These are phyloP conservation scores for Hebeloma cylindrosporum DNA, from an alignment of 768 basidiomycete species.

Conservation along the genomic window DNA sequence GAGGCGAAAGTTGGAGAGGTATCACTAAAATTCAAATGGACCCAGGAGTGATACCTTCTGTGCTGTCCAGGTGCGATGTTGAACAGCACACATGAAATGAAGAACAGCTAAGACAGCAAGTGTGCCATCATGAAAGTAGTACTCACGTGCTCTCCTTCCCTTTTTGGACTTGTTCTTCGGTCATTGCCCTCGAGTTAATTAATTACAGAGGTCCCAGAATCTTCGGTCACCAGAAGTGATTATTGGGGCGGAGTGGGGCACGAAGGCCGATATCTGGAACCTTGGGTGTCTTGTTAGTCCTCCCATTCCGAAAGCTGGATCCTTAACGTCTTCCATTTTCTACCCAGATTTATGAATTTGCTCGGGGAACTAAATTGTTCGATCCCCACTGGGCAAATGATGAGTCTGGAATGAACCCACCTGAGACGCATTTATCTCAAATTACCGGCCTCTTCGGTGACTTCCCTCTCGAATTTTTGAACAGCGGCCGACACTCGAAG, in stretches of 20 bases:
- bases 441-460: conserved; percentile 4
- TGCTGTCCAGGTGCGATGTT: too few relatives aligned
- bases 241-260: conserved; percentile 52
- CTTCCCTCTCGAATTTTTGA: conserved; percentile 3
- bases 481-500: neutral
- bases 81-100: too few relatives aligned
- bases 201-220: conserved; percentile 72
- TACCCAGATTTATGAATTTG: conserved; percentile 17
- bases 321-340: neutral
- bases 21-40: too few relatives aligned
- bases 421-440: conserved; percentile 12
- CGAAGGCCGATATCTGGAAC: conserved; percentile 81
- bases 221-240: conserved; percentile 60
- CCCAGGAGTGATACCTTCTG: too few relatives aligned
- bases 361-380: conserved; percentile 71
- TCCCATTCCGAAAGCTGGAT: neutral
- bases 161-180: too few relatives aligned
- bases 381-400: conserved; percentile 52
- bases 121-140: too few relatives aligned
- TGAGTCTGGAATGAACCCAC: conserved; percentile 10
- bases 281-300: conserved; percentile 65
- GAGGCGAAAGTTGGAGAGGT: too few relatives aligned
- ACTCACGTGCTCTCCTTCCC: too few relatives aligned
- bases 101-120: too few relatives aligned
- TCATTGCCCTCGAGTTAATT: too few relatives aligned